Evolutionary conservation across 2,329 filamentous ascomycete genomes (phyloP).

Genomic region (Penicillium sp.): DNA sequence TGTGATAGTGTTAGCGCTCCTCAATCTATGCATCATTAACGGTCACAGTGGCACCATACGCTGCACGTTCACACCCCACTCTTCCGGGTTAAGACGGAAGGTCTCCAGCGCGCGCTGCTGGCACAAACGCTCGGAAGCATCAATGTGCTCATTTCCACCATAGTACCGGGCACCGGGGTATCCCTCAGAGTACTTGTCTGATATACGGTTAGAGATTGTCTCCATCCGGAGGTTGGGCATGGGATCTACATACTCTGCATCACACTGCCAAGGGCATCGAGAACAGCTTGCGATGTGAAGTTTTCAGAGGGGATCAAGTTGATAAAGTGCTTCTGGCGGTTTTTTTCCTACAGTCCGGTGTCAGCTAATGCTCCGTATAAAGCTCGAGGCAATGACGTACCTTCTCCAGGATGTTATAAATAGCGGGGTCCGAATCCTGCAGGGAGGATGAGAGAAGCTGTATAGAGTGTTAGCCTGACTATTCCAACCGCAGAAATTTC

Average conservation of each 20-base stretch:
- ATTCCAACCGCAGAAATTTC: background rate
- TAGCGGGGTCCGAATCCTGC: slow-evolving; percentile 78
- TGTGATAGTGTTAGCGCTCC: slow-evolving; percentile 36
- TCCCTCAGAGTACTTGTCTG: slow-evolving; percentile 97
- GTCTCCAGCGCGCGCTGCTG: slow-evolving; percentile 86
- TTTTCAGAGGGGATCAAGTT: slow-evolving; percentile 96
- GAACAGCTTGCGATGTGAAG: slow-evolving; percentile 88
- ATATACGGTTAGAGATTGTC: slow-evolving; percentile 27
- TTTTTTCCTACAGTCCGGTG: slow-evolving; percentile 70
- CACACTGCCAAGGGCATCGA: slow-evolving; percentile 86
- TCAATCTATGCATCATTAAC: background rate
- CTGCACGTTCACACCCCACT: slow-evolving; percentile 98
- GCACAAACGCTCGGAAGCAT: slow-evolving; percentile 83
- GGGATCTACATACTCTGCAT: slow-evolving; percentile 74
- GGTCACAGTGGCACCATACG: slow-evolving; percentile 50
- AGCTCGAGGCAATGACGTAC: slow-evolving; percentile 49
- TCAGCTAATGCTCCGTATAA: slow-evolving; percentile 16
- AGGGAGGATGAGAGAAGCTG: slow-evolving; percentile 79
- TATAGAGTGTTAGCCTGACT: slow-evolving; percentile 8
- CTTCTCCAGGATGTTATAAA: slow-evolving; percentile 89
- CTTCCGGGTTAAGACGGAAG: slow-evolving; percentile 76
- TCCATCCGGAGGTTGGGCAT: background rate
- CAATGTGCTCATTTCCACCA: slow-evolving; percentile 94
- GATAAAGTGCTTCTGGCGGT: slow-evolving; percentile 95
- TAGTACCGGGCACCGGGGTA: slow-evolving; percentile 97